Evolutionary conservation across 345 rosid species (phyloP).

Genomic region (Moricandia arvensis): DNA sequence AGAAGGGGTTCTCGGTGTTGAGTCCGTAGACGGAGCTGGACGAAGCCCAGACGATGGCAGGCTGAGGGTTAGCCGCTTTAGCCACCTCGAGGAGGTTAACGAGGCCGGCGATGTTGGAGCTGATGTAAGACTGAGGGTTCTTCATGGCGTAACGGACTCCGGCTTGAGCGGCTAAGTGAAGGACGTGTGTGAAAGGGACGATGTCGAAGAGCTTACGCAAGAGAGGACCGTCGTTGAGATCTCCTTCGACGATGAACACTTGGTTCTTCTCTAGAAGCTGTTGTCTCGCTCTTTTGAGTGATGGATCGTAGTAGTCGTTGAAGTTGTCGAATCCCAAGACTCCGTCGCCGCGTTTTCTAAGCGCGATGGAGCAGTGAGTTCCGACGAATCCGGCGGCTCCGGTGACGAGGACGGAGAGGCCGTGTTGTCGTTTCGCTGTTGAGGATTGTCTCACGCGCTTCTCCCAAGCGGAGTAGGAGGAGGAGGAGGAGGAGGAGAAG

Average conservation of each 20-base stretch:
- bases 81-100: slow-evolving; percentile 71
- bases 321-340: slow-evolving; percentile 80
- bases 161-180: slow-evolving; percentile 89
- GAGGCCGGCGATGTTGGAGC: slow-evolving; percentile 79
- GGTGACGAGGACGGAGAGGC: slow-evolving; percentile 71
- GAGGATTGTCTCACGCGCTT: slow-evolving; percentile 77
- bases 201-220: slow-evolving; percentile 71
- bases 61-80: slow-evolving; percentile 72
- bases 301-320: slow-evolving; percentile 71
- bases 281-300: slow-evolving; percentile 70
- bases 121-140: slow-evolving; percentile 77
- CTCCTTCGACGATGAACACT: slow-evolving; percentile 73
- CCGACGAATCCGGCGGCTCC: slow-evolving; percentile 89
- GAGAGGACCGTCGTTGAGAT: slow-evolving; percentile 61
- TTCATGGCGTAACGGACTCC: slow-evolving; percentile 92
- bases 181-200: slow-evolving; percentile 78
- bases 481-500: slow-evolving; percentile 35
- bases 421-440: slow-evolving; percentile 62
- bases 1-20: slow-evolving; percentile 79
- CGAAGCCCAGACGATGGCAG: slow-evolving; percentile 82
- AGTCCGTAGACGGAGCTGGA: slow-evolving; percentile 92
- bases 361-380: slow-evolving; percentile 65
- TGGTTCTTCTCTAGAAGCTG: slow-evolving; percentile 52
- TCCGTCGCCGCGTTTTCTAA: slow-evolving; percentile 79
- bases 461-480: slow-evolving; percentile 64